Evolutionary conservation across 1,284 basidiomycete genomes (phyloP), one percentile per base, ranked within the genome.

Genomic region (Omphalotus olearius): DNA sequence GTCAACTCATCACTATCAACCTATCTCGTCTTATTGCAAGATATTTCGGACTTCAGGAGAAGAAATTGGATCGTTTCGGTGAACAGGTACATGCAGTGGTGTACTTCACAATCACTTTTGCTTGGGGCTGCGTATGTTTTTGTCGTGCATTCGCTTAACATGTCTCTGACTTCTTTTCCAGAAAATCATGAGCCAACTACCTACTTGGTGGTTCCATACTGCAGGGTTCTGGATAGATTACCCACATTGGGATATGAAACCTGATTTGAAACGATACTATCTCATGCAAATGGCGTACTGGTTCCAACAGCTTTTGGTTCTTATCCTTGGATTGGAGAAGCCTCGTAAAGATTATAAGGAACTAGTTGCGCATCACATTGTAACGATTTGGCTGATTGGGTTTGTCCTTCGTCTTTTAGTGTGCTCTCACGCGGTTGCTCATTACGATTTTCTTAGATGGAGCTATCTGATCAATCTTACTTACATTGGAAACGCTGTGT

Each of bases 371-470:
- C 85, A 96, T 69, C 97, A 99, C 66, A 62, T 93, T 45, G 93
- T 99, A 48, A 98, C 96, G 0, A 77, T 99, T 18, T 99, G 95
- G 94, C 78, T 99, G 25, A 83, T 99, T 47, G 88, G 87, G 30
- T 33, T 33, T 2, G 30, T 33, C 2, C 30, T 5, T 10, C 13
- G 30, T 33, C 30, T 33, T 7, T 33, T 9, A 33, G 13, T 9
- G 13, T 33, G 13, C 9, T 9, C 26, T 5, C 26, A 4, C 10
- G 10, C 26, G 7, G 9, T 10, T 52, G 44, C 28, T 39, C n/a
- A 42, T 48, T 33, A 33, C 58, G 50, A 42, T 37, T 1, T 44
- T 33, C 7, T 10, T 33, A 33, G 30, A 47, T 95, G 94, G 93
- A 93, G 91, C 62, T 97, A 95, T 63, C 65, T 83, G 28, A 58